Evolutionary conservation across 352 stramenopile species (phyloP), one percentile per base, ranked within the genome.

Genomic region (Pythium monospermum): DNA sequence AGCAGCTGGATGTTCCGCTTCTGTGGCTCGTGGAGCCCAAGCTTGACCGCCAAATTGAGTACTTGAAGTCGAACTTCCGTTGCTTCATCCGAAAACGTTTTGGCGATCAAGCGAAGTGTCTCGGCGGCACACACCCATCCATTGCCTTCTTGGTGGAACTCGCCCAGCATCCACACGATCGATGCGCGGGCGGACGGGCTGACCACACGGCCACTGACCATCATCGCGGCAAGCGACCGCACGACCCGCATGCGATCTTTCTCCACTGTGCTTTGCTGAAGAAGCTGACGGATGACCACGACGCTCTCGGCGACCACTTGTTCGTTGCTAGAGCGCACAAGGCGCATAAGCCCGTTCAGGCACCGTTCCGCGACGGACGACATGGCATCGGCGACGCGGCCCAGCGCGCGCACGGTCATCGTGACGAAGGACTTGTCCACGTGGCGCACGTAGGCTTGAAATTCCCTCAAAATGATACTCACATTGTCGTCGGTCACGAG

Each of bases 391-490:
- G 84, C 89, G 7, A 98, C 81, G 25, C 88, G 82, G 30, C 91
- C 95, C n/a, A 98, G 82, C 22, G 94, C 91, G 27, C 84, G 83
- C 42, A 99, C 88, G 0, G 93, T 88, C 57, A 89, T 95, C 39
- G 85, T 96, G 16, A 97, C 95, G 68, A 99, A 99, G 1, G 69
- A 69, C 72, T 98, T 98, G 78, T 91, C 78, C 19, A 90, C 82
- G 59, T 98, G 92, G 22, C 89, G 86, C 39, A 99, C 90, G 61
- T 99, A 99, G 1, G 87, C 94, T 60, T 97, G 77, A 45, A 99
- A 91, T 70, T 99, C 97, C 8, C 91, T 76, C 41, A 99, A 76
- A 15, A 99, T 95, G 31, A 89, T 81, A 48, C 88, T 83, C 44
- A 98, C 93, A 18, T 96, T 96, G 44, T 93, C 85, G 28, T 94